Base-by-base conservation (phyloP, 2,329 filamentous ascomycete genomes). In the Fusarium penzigii region DNA sequence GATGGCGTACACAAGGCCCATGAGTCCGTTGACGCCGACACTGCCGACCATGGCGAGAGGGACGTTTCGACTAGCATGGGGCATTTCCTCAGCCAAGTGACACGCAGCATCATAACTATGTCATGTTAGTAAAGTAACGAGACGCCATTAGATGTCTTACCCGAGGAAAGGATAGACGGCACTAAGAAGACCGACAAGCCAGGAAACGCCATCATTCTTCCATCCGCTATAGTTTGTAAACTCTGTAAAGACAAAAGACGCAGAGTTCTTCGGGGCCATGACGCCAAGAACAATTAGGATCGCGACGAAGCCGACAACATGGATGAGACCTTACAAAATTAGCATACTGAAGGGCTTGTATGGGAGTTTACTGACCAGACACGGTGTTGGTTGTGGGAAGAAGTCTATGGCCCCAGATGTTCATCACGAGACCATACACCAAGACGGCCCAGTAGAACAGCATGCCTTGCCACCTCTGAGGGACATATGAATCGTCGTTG, bases 391-490 rank as follows among this genome's bases (percentile, higher is more conserved):
- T 64, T 1, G 68, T 65, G 1, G 75, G 74, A 3, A 77, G 58
- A 1, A 71, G 46, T 20, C 57, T 69, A 0, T 67, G 65, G 0
- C 74, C 75, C 67, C 68, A 78, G 7, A 78, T 72, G 17, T 79
- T 79, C 29, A 77, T 50, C 0, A 58, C 57, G 6, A 70, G 56
- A 0, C 68, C 67, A 43, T 75, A 78, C 0, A 66, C 29, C 6
- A 78, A 52, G 0, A 78, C 57, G 2, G 72, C 67, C 75, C 76
- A 78, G 57, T 78, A 78, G 41, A 80, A 72, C 0, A 80, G 55
- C 68, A 78, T 74, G 0, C 75, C 76, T 17, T 75, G 73, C 72
- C 74, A 79, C 20, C 73, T 56, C n/a, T 67, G 40, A 0, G 75
- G 73, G 0, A 66, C 42, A 47, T 79, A 80, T 1, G 59, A 62